Base-by-base conservation (phyloP, 257 asterid genomes). In the Solanum neorickii region DNA sequence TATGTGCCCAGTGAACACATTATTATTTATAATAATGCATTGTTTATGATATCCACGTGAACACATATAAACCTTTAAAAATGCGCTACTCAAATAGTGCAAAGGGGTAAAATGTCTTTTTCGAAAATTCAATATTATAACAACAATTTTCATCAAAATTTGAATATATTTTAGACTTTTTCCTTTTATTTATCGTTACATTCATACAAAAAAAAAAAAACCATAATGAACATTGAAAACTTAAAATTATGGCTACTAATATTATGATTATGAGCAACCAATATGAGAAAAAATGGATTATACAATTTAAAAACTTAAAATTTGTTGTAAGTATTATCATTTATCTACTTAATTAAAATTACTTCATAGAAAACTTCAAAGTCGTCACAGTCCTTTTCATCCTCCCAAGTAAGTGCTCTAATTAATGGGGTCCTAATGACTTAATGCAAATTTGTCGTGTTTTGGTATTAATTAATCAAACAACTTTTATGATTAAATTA, bases 371-470 rank as follows among this genome's bases (percentile, higher is more conserved):
- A 56, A 73, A 74, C 14, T 29, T 46, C 72, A 52, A 46, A 27
- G 69, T 46, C 65, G 52, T 31, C 21, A 33, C 20, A n/a, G 46
- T 74, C 35, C 39, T 31, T 70, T 49, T 86, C 72, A 80, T 46
- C 66, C 84, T 80, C 42, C 84, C 84, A 87, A 60, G 88, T 29
- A 66, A 78, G 86, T 62, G 88, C 82, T 41, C 80, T 27, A 87
- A 78, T 39, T 85, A 52, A 56, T 49, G 56, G 84, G 41, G 66
- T 80, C 80, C 62, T 70, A 87, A 82, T 31, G 59, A 66, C 83
- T 68, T 33, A 66, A 66, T 68, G 31, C 39, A 33, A 49, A 29
- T 88, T 90, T 90, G 89, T 90, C 92, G 83, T 59, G 86, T 56
- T 88, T 62, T 31, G 52, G 83, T 12, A 69, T 60, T 85, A 80